Evolutionary conservation across 306 rosid genomes (phyloP).

Genomic region (Cucumis melo): DNA sequence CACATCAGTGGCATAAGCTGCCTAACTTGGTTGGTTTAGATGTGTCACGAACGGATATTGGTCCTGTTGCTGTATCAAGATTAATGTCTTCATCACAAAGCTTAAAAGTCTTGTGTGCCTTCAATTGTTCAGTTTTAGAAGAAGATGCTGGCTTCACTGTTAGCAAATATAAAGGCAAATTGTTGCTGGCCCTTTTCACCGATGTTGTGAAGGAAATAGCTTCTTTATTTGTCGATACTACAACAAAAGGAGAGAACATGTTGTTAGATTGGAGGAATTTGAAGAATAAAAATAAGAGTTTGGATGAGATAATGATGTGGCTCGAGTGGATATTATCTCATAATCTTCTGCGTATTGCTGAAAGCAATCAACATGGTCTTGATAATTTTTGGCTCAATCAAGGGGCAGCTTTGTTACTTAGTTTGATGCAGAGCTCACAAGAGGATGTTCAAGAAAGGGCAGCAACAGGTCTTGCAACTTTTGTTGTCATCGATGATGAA

Average conservation of each 20-base stretch:
- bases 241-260: constrained; percentile 55
- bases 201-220: constrained; percentile 76
- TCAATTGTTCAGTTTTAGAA: constrained; percentile 81
- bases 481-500: constrained; percentile 97
- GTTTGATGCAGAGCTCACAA: constrained; percentile 91
- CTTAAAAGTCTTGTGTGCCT: constrained; percentile 78
- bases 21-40: constrained; percentile 80
- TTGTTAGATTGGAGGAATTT: constrained; percentile 77
- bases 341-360: constrained; percentile 89
- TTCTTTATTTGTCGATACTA: constrained; percentile 55
- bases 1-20: constrained; percentile 80
- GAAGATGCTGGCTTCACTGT: constrained; percentile 49
- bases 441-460: constrained; percentile 99
- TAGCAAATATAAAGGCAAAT: constrained; percentile 61
- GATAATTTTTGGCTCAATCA: constrained; percentile 91
- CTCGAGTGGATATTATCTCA: constrained; percentile 98
- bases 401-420: constrained; percentile 84
- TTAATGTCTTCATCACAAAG: constrained; percentile 54
- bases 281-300: constrained; percentile 44
- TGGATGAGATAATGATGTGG: constrained; percentile 82
- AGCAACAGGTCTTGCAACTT: constrained; percentile 98
- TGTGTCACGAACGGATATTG: constrained; percentile 87
- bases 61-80: constrained; percentile 63
- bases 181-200: constrained; percentile 61
- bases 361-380: constrained; percentile 86